Percentiles rank a stretch among this genome's conserved stretches.
Conservation (phyloP, 2,329 filamentous ascomycete species). For the Sclerotinia glacialis region DNA sequence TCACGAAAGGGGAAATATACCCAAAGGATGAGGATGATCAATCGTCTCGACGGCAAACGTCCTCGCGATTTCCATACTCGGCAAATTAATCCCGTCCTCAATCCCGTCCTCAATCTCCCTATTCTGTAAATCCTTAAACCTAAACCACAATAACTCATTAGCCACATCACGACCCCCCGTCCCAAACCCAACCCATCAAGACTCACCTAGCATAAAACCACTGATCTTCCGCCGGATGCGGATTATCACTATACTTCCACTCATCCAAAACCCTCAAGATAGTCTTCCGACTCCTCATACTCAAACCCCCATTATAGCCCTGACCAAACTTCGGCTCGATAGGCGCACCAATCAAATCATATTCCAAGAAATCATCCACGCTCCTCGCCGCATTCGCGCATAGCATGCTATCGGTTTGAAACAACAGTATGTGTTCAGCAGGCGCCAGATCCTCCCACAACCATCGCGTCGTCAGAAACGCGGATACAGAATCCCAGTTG, state of each 20-base stretch:
- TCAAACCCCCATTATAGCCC: conserved; percentile 42
- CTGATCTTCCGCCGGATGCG: conserved; percentile 36
- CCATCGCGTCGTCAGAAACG: conserved; percentile 39
- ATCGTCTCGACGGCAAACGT: conserved; percentile 39
- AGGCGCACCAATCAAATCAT: conserved; percentile 42
- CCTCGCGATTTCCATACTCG: conserved; percentile 36
- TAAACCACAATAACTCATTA: conserved; percentile 15
- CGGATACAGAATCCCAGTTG: conserved; percentile 40
- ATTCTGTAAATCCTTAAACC: conserved; percentile 31
- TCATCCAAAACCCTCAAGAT: conserved; percentile 38
- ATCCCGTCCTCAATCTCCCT: conserved; percentile 30
- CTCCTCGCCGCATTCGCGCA: conserved; percentile 39
- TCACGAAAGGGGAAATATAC: conserved; percentile 18
- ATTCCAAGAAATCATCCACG: conserved; percentile 41
- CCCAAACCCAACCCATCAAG: background rate
- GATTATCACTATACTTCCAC: conserved; percentile 33
- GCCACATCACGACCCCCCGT: background rate
- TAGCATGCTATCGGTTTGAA: conserved; percentile 41
- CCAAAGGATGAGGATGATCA: conserved; percentile 38
- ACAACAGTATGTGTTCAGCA: conserved; percentile 39
- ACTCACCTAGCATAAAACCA: conserved; percentile 37
- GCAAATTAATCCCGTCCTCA: conserved; percentile 34
- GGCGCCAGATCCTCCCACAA: conserved; percentile 40
- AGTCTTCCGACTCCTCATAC: conserved; percentile 40
- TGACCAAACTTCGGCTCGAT: conserved; percentile 35